Evolutionary conservation across 2,329 filamentous ascomycete species (phyloP).

Genomic region (Pseudogymnoascus sp.): DNA sequence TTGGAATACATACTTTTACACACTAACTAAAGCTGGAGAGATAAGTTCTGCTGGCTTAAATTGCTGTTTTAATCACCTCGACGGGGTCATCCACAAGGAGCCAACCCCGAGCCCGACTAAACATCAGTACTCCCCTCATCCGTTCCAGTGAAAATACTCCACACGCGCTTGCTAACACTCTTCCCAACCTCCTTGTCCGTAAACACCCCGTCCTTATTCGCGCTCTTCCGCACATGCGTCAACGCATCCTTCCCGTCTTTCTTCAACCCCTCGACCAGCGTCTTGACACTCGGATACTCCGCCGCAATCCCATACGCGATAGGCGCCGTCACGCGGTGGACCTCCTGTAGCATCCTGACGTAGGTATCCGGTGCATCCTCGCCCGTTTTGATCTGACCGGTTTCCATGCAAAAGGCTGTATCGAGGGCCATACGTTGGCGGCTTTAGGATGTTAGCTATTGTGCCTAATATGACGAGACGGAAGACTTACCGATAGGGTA

Average conservation of each 20-base stretch:
- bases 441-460: slow-evolving; percentile 10
- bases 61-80: background rate
- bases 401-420: slow-evolving; percentile 70
- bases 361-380: slow-evolving; percentile 59
- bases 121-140: slow-evolving; percentile 39
- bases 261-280: slow-evolving; percentile 49
- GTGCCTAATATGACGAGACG: background rate
- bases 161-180: slow-evolving; percentile 49
- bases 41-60: background rate
- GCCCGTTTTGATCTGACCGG: slow-evolving; percentile 65
- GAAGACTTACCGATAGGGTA: slow-evolving; percentile 54
- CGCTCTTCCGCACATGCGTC: slow-evolving; percentile 50
- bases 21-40: background rate
- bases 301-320: slow-evolving; percentile 61
- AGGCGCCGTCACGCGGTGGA: slow-evolving; percentile 60
- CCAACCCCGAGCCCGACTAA: background rate
- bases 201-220: slow-evolving; percentile 47
- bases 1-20: background rate
- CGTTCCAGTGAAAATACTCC: slow-evolving; percentile 50
- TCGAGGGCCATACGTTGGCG: slow-evolving; percentile 38
- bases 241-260: slow-evolving; percentile 51
- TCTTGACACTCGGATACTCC: slow-evolving; percentile 49
- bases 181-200: slow-evolving; percentile 48
- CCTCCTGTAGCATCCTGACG: slow-evolving; percentile 66
- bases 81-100: background rate